Percentiles rank a stretch among this genome's conserved stretches.
phyloP scores from a whole-genome alignment of 139 green algal species.

The Edaphochlamys debaryana region DNA sequence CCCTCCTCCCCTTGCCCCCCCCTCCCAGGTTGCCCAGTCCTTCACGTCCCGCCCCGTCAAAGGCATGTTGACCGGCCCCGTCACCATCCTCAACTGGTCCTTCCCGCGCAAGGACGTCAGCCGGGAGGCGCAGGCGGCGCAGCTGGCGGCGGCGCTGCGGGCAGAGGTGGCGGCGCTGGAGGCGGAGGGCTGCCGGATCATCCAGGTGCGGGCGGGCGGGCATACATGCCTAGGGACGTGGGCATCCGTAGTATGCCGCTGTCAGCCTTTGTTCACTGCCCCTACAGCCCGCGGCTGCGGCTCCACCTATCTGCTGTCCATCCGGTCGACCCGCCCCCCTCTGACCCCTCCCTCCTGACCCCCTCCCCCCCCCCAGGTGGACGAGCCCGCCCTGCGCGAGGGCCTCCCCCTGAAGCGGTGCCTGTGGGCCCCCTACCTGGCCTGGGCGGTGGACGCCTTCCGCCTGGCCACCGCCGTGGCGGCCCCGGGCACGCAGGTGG shows the following conservation, averaged over 20 bases:
- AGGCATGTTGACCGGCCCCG: constrained; percentile 93
- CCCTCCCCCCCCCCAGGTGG: constrained; percentile 75
- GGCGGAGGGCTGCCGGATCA: constrained; percentile 81
- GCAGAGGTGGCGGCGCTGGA: constrained; percentile 88
- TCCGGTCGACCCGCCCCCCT: no score
- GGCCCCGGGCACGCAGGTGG: constrained; percentile 51
- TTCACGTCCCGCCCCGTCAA: constrained; percentile 87
- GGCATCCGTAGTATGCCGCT: not conserved
- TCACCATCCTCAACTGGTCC: constrained; percentile 95
- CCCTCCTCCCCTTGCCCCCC: not conserved
- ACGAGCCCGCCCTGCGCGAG: constrained; percentile 93
- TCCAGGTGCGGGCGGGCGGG: constrained; percentile 68
- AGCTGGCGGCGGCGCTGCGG: constrained; percentile 87
- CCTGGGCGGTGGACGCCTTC: constrained; percentile 91
- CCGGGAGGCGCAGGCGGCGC: constrained; percentile 65
- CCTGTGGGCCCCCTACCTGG: constrained; percentile 80
- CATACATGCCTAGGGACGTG: no score
- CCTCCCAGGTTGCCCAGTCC: constrained; percentile 63
- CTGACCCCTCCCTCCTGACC: no score
- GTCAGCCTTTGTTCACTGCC: no score
- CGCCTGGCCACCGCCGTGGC: constrained; percentile 41
- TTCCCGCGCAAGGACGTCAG: constrained; percentile 90
- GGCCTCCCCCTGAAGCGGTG: constrained; percentile 87
- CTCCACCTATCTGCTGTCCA: no score
- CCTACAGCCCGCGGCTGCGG: no score